A percentile compares a stretch with the other conserved stretches of the same genome.
These are phyloP conservation scores for Middelhovenomyces tepae DNA, from an alignment of 805 yeast genomes.

Conservation along the genomic window DNA sequence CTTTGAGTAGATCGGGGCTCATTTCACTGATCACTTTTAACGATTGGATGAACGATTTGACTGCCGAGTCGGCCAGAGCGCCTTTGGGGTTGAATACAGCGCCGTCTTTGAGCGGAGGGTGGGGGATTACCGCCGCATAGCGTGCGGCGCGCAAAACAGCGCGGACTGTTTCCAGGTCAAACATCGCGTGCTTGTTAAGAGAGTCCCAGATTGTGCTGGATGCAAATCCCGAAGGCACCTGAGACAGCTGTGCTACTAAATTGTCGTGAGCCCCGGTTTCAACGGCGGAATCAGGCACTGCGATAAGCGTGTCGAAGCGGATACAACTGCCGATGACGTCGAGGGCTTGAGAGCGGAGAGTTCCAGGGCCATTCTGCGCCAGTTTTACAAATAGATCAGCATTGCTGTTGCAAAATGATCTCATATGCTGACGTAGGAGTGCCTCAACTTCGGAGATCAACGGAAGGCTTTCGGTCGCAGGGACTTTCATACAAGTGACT, in stretches of 20 bases:
- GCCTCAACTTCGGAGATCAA: conserved; percentile 2
- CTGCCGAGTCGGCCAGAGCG: conserved; percentile 5
- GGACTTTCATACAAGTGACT: not conserved
- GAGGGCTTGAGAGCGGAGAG: too few relatives aligned
- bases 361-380: too few relatives aligned
- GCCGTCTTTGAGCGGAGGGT: conserved; percentile 10
- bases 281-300: too few relatives aligned
- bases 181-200: conserved; percentile 4
- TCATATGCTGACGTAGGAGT: conserved; percentile 5
- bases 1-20: conserved; percentile 29
- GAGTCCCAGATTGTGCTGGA: conserved; percentile 3
- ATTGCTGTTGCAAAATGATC: not conserved
- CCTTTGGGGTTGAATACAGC: conserved; percentile 7
- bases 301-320: too few relatives aligned
- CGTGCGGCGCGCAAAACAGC: conserved; percentile 1
- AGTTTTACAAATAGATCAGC: conserved; percentile 2
- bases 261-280: too few relatives aligned
- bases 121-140: conserved; percentile 1
- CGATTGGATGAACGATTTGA: conserved; percentile 27
- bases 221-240: conserved; percentile 1
- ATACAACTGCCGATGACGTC: too few relatives aligned
- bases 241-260: too few relatives aligned
- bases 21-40: conserved; percentile 35
- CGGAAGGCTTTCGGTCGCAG: conserved; percentile 2
- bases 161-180: not conserved